phyloP scores from a whole-genome alignment of 169 alveolate species.

The Plasmodium gaboni region DNA sequence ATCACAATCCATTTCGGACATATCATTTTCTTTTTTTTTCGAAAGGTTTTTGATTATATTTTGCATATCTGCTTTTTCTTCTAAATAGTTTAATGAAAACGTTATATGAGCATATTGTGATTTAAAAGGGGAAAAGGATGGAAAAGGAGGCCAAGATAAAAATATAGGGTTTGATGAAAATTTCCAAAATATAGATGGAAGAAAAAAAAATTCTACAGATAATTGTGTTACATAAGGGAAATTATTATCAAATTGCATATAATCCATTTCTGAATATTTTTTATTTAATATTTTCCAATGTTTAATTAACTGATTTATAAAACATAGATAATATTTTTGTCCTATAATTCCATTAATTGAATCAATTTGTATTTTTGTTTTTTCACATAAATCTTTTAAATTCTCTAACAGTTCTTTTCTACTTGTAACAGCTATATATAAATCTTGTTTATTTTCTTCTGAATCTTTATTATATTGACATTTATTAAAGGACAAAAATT shows the following conservation, averaged over 20 bases:
- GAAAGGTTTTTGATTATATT: not conserved
- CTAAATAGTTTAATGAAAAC: conserved; percentile 12
- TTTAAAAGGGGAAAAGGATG: conserved; percentile 75
- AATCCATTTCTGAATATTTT: conserved; percentile 57
- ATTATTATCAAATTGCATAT: conserved; percentile 64
- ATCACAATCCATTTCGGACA: not conserved
- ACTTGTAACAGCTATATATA: conserved; percentile 43
- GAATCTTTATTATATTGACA: conserved; percentile 50
- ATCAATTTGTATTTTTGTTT: conserved; percentile 22
- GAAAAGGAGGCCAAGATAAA: conserved; percentile 74
- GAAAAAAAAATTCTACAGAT: conserved; percentile 46
- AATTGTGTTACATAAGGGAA: conserved; percentile 56
- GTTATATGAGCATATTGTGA: conserved; percentile 74
- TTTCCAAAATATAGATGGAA: conserved; percentile 71
- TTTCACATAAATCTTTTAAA: conserved; percentile 45
- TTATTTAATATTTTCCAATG: conserved; percentile 62
- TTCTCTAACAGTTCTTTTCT: conserved; percentile 39
- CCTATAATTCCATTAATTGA: conserved; percentile 67
- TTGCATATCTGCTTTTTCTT: not conserved
- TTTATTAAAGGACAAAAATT: conserved; percentile 43
- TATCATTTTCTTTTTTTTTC: not conserved
- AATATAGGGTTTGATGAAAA: conserved; percentile 62
- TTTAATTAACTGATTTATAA: conserved; percentile 46
- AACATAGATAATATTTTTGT: conserved; percentile 66
- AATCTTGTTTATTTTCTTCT: conserved; percentile 54